These are phyloP conservation scores for Ophiostoma sp. DNA, from an alignment of 2,329 filamentous ascomycete genomes.

Conservation along the genomic window DNA sequence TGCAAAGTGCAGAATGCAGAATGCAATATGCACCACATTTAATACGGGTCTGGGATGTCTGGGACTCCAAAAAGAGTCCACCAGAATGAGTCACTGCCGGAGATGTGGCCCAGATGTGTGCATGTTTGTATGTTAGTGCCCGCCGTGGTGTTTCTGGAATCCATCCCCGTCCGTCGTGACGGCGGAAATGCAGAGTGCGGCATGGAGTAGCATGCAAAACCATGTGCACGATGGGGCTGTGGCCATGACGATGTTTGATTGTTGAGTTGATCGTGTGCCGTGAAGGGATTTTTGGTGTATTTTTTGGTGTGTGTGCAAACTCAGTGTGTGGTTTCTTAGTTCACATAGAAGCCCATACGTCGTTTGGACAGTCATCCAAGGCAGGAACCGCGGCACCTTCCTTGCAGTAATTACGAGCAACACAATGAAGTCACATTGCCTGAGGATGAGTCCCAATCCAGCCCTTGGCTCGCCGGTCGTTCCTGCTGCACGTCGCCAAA, in stretches of 20 bases:
- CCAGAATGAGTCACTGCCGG: conserved; percentile 17
- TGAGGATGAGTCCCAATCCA: neutral
- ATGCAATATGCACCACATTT: neutral
- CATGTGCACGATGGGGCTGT: conserved; percentile 6
- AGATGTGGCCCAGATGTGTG: conserved; percentile 12
- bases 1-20: neutral
- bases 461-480: neutral
- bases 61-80: neutral
- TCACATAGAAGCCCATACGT: neutral
- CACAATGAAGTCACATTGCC: conserved; percentile 1
- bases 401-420: neutral
- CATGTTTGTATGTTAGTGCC: neutral
- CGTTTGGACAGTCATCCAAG: neutral
- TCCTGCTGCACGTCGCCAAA: conserved; percentile 11
- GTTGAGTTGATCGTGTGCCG: neutral
- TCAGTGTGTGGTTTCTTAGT: neutral
- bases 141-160: neutral
- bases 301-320: neutral
- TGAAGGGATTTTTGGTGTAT: neutral
- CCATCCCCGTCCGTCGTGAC: neutral
- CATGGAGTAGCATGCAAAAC: neutral
- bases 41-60: neutral
- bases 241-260: neutral
- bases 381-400: neutral
- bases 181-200: neutral